phyloP scores from a whole-genome alignment of 2,329 filamentous ascomycete genomes.

The Penicillium italicum region DNA sequence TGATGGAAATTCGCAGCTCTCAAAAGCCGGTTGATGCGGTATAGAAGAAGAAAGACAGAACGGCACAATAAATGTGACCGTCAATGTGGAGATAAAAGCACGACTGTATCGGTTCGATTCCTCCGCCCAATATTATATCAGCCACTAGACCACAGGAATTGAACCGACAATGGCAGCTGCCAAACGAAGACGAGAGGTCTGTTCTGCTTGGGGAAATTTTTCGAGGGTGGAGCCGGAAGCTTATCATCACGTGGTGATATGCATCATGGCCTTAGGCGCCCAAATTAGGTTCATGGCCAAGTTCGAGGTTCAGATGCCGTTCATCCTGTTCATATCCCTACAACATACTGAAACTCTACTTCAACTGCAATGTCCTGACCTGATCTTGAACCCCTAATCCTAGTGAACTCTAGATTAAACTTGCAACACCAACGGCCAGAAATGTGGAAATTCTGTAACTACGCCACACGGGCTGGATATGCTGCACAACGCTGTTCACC shows the following conservation, averaged over 20 bases:
- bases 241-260: constrained; percentile 45
- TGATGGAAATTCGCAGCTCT: constrained; percentile 33
- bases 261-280: constrained; percentile 20
- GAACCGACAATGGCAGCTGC: constrained; percentile 26
- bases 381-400: background rate
- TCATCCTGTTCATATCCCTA: background rate
- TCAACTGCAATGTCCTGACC: background rate
- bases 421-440: background rate
- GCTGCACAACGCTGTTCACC: constrained; percentile 1
- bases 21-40: constrained; percentile 1
- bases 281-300: background rate
- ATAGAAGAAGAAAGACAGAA: constrained; percentile 14
- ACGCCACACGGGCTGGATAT: background rate
- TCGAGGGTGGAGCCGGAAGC: constrained; percentile 33
- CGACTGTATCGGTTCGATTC: background rate
- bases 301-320: background rate
- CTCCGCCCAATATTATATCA: constrained; percentile 15
- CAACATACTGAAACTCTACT: background rate
- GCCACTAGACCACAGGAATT: constrained; percentile 21
- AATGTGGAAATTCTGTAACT: background rate
- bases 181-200: constrained; percentile 22
- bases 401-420: background rate
- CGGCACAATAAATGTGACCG: constrained; percentile 6
- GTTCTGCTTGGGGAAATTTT: constrained; percentile 39
- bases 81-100: constrained; percentile 1